Evolutionary conservation across 169 alveolate genomes (phyloP).

Genomic region (Plasmodium knowlesi): DNA sequence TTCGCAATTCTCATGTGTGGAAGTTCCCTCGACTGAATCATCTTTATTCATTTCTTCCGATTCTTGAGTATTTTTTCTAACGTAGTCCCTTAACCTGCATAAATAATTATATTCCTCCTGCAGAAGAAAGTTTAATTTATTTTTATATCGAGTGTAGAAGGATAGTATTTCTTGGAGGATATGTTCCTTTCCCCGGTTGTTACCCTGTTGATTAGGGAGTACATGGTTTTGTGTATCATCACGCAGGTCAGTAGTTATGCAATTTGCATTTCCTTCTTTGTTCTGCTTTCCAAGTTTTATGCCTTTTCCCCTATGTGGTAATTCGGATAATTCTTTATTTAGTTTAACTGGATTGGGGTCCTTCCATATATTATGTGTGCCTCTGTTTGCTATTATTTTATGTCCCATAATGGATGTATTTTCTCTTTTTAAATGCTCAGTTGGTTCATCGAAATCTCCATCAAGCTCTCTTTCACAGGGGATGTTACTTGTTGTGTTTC

Average conservation of each 20-base stretch:
- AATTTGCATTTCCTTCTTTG: not conserved
- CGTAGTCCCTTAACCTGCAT: slow-evolving; percentile 1
- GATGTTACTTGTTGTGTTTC: not conserved
- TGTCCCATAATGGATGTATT: not conserved
- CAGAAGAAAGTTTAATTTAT: slow-evolving; percentile 30
- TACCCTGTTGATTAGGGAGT: not conserved
- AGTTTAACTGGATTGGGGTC: not conserved
- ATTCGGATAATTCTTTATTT: not conserved
- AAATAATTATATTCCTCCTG: slow-evolving; percentile 51
- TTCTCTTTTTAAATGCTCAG: not conserved
- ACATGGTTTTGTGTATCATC: not conserved
- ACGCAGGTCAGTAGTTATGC: not conserved
- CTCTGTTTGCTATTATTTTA: not conserved
- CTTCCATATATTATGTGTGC: not conserved
- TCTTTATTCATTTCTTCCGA: not conserved
- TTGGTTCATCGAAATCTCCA: not conserved
- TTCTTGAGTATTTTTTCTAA: not conserved
- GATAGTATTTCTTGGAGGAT: slow-evolving; percentile 4
- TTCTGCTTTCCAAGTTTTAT: not conserved
- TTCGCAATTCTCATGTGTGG: not conserved
- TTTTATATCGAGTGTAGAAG: slow-evolving; percentile 17
- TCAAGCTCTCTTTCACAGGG: not conserved
- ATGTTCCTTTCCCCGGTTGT: not conserved
- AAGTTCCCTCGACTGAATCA: not conserved
- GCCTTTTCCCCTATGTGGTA: not conserved